phyloP scores from a whole-genome alignment of 768 basidiomycete genomes.

The Rhizopogon vesiculosus region DNA sequence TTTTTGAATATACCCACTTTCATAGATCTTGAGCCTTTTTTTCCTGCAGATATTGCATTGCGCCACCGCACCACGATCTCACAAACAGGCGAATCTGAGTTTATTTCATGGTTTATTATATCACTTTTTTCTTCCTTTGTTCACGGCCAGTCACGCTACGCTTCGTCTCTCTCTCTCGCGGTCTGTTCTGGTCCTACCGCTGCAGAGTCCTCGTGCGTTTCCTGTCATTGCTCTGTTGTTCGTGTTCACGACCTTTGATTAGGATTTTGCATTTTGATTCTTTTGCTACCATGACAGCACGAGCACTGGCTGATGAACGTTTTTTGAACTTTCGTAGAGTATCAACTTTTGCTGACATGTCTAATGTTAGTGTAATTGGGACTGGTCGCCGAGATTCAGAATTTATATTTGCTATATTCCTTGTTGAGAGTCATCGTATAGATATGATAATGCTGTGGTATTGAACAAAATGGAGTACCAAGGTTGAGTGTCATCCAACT shows the following conservation, averaged over 20 bases:
- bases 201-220: conserved; percentile 16
- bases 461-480: neutral
- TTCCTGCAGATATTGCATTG: conserved; percentile 28
- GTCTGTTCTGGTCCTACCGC: conserved; percentile 11
- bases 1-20: conserved; percentile 27
- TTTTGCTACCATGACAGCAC: conserved; percentile 9
- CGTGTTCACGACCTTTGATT: conserved; percentile 2
- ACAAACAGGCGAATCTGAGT: conserved; percentile 24
- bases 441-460: neutral
- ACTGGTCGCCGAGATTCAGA: neutral
- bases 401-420: neutral
- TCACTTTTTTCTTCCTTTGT: conserved; percentile 21
- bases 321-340: conserved; percentile 11
- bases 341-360: conserved; percentile 20
- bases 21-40: conserved; percentile 26
- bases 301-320: conserved; percentile 12
- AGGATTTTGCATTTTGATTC: conserved; percentile 11
- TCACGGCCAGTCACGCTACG: conserved; percentile 19
- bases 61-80: conserved; percentile 18
- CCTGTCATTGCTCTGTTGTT: conserved; percentile 14
- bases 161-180: conserved; percentile 18
- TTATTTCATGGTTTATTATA: conserved; percentile 30
- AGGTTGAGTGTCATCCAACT: neutral
- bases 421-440: neutral
- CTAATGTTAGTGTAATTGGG: conserved; percentile 25